Evolutionary conservation across 192 early-diverging fungal species (phyloP).

Genomic region (Obelidium mucronatum): DNA sequence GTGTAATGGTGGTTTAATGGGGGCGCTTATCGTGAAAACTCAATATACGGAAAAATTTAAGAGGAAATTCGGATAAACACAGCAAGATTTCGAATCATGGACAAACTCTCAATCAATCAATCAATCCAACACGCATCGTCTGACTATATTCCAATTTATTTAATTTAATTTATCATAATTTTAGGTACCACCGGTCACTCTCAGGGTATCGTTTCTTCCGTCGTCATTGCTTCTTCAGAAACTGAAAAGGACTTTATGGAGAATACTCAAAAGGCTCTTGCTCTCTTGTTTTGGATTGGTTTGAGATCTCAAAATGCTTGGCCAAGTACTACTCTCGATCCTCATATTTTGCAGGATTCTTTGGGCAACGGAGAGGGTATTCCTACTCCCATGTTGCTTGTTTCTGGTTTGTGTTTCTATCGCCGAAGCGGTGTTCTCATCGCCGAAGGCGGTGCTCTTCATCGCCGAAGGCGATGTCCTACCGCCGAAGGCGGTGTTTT

Average conservation of each 20-base stretch:
- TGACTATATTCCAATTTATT: no score
- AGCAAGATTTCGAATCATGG: no score
- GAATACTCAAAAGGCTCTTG: constrained; percentile 81
- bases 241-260: constrained; percentile 80
- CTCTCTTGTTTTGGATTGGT: constrained; percentile 84
- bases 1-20: no score
- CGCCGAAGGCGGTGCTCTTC: no score
- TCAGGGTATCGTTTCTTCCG: constrained; percentile 88
- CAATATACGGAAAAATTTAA: no score
- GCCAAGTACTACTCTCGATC: constrained; percentile 82
- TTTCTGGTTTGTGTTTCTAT: constrained; percentile 60
- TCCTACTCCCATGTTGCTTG: constrained; percentile 91
- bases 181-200: constrained; percentile 84
- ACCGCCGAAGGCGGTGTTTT: no score
- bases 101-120: no score
- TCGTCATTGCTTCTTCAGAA: constrained; percentile 79
- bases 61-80: no score
- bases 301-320: constrained; percentile 80
- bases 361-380: constrained; percentile 88
- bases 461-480: no score
- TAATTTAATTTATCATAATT: no score
- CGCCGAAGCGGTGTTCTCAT: background rate
- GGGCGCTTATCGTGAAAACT: no score
- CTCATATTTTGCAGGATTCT: constrained; percentile 89
- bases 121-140: no score